These are phyloP conservation scores for Rhododendron molle DNA, from an alignment of 148 eudicot genomes.

Conservation along the genomic window DNA sequence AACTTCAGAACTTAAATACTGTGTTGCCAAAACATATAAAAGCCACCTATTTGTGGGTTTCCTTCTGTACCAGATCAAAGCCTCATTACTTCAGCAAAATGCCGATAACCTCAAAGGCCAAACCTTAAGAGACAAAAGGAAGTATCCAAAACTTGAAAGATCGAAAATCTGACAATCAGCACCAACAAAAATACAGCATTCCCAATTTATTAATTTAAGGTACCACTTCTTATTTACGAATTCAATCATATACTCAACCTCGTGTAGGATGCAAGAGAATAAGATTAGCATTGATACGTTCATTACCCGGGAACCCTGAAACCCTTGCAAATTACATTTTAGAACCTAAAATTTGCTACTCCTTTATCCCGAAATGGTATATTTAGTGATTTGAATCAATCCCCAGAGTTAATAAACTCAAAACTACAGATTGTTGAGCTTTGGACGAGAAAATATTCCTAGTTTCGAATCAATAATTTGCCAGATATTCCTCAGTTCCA, in stretches of 20 bases:
- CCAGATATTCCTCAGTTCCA: no score
- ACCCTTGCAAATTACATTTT: neutral
- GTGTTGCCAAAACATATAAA: neutral
- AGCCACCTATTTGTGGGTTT: neutral
- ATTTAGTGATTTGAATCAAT: neutral
- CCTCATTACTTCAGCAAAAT: neutral
- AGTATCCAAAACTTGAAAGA: no score
- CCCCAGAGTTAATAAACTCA: neutral
- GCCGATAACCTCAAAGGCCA: neutral
- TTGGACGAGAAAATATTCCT: neutral
- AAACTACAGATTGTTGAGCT: neutral
- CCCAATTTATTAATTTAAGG: neutral
- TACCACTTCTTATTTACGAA: neutral
- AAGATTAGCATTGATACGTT: neutral
- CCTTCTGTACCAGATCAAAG: neutral
- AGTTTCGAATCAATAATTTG: neutral
- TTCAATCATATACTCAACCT: neutral
- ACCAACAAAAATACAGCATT: neutral
- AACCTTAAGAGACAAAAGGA: neutral
- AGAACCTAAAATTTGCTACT: neutral
- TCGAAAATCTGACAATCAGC: no score
- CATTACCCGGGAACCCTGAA: neutral
- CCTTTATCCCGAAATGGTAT: neutral
- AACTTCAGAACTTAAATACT: neutral
- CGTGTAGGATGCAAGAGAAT: neutral